These are phyloP conservation scores for Datura wrightii DNA, from an alignment of 257 asterid genomes.

Conservation along the genomic window DNA sequence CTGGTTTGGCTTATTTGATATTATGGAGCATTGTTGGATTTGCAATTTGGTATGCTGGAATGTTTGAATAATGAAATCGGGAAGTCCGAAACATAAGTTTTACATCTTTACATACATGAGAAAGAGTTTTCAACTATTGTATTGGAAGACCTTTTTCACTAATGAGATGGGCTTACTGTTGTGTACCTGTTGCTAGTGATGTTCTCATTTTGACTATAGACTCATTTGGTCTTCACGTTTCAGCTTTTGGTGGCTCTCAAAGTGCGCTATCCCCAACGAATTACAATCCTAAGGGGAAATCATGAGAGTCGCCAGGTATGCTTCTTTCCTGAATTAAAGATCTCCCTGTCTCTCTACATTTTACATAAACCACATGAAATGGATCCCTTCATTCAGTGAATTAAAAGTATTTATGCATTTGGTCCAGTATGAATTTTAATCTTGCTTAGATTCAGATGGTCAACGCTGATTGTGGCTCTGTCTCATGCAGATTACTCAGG, in stretches of 20 bases:
- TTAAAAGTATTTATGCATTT: conserved; percentile 5
- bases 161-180: not conserved
- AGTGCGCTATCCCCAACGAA: conserved; percentile 59
- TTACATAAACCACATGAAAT: conserved; percentile 14
- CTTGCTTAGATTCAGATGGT: not conserved
- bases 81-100: not conserved
- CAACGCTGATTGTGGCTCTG: conserved; percentile 30
- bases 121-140: not conserved
- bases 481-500: conserved; percentile 73
- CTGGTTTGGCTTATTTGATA: not conserved
- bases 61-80: not conserved
- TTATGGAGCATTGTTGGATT: not conserved
- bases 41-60: conserved; percentile 15
- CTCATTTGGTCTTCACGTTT: not conserved
- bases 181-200: conserved; percentile 7
- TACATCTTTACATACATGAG: not conserved
- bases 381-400: conserved; percentile 13
- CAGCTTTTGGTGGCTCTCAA: conserved; percentile 63
- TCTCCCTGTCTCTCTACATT: not conserved
- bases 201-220: not conserved
- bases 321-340: not conserved
- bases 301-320: conserved; percentile 82
- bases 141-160: not conserved
- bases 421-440: not conserved
- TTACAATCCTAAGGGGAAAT: conserved; percentile 77